phyloP scores from a whole-genome alignment of 2,329 filamentous ascomycete species.

The Aspergillus sp. region DNA sequence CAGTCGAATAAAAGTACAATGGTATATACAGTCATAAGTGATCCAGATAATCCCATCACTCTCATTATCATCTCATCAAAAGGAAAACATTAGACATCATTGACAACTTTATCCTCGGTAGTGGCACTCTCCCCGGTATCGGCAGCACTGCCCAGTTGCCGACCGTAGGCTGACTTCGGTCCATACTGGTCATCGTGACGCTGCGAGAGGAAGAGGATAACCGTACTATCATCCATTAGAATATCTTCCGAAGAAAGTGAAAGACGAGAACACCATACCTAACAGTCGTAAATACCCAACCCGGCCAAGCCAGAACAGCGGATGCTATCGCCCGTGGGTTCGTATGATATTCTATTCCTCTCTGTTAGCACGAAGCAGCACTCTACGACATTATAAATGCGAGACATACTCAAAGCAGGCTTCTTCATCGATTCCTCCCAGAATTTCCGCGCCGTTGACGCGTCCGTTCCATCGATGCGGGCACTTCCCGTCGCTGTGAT shows the following conservation, averaged over 20 bases:
- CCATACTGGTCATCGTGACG: slow-evolving; percentile 33
- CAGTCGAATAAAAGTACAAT: too few relatives aligned
- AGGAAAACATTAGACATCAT: neutral
- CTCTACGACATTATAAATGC: neutral
- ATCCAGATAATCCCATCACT: neutral
- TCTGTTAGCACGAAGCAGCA: neutral
- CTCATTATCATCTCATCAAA: neutral
- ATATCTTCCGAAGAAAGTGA: neutral
- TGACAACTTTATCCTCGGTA: neutral
- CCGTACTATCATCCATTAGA: slow-evolving; percentile 5
- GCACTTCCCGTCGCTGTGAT: slow-evolving; percentile 53
- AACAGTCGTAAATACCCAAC: slow-evolving; percentile 51
- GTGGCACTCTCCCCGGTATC: neutral
- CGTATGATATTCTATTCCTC: slow-evolving; percentile 45
- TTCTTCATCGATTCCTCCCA: slow-evolving; percentile 34
- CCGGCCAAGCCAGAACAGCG: slow-evolving; percentile 57
- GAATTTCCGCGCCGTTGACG: slow-evolving; percentile 30
- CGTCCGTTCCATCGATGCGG: slow-evolving; percentile 47
- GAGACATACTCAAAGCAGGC: slow-evolving; percentile 33
- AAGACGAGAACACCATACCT: slow-evolving; percentile 29
- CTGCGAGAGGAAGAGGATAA: slow-evolving; percentile 38
- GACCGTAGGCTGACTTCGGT: slow-evolving; percentile 17
- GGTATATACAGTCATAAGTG: neutral
- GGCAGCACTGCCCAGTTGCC: neutral
- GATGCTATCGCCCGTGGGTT: slow-evolving; percentile 55